Percentiles rank a stretch among this genome's conserved stretches.
These are phyloP conservation scores for Cephalotrichum gorgonifer DNA, from an alignment of 2,329 filamentous ascomycete genomes.

Conservation along the genomic window DNA sequence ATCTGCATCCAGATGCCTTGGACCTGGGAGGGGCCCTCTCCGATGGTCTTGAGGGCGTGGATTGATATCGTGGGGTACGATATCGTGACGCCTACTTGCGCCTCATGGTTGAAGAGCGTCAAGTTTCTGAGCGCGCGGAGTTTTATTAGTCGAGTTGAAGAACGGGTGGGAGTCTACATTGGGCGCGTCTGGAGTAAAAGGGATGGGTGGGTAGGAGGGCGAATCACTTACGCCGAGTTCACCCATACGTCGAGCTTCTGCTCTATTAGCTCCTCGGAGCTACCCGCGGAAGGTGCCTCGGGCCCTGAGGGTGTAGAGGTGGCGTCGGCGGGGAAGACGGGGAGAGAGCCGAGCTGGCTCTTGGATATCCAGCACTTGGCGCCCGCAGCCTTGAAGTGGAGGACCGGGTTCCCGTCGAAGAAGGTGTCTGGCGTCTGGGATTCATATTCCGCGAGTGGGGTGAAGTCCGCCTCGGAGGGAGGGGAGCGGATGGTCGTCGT, in stretches of 20 bases:
- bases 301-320: constrained; percentile 19
- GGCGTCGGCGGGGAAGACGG: constrained; percentile 36
- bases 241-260: constrained; percentile 46
- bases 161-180: not conserved
- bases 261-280: constrained; percentile 27
- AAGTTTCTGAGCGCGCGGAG: too few species aligned
- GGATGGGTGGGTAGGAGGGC: not conserved
- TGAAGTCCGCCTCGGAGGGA: constrained; percentile 50
- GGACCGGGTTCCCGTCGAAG: constrained; percentile 58
- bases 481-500: constrained; percentile 20
- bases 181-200: not conserved
- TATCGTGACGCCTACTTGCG: constrained; percentile 53
- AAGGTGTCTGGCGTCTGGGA: constrained; percentile 64
- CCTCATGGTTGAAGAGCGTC: constrained; percentile 51
- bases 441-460: constrained; percentile 57
- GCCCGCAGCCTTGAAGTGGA: constrained; percentile 51
- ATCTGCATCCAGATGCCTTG: constrained; percentile 58
- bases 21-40: constrained; percentile 23
- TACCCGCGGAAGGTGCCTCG: constrained; percentile 20
- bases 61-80: constrained; percentile 67
- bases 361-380: constrained; percentile 48
- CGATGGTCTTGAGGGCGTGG: constrained; percentile 53
- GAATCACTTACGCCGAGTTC: constrained; percentile 40
- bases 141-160: not conserved
- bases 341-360: constrained; percentile 43